These are phyloP conservation scores for Coniochaeta sp. DNA, from an alignment of 2,329 filamentous ascomycete species.

Conservation along the genomic window DNA sequence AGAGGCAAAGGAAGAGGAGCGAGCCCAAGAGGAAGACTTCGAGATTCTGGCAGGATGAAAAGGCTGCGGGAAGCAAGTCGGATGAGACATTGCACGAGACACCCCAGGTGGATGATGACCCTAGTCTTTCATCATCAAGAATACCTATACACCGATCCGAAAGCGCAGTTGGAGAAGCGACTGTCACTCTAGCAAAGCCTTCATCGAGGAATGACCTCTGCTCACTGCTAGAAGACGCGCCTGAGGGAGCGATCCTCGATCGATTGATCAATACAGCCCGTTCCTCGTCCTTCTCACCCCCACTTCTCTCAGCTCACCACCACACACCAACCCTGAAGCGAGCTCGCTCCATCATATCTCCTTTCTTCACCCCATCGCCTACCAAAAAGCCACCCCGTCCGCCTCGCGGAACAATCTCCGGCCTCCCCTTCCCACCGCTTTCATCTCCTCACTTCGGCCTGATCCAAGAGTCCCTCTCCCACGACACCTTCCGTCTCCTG, in stretches of 20 bases:
- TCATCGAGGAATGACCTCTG: not conserved
- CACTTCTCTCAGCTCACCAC: not conserved
- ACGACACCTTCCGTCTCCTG: constrained; percentile 71
- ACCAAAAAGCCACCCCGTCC: constrained; percentile 18
- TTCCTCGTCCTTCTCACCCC: not conserved
- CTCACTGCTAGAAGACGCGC: not conserved
- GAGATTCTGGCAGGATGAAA: not conserved
- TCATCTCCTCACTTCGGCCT: constrained; percentile 61
- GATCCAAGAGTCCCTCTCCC: constrained; percentile 71
- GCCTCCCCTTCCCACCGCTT: constrained; percentile 61
- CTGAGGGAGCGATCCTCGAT: not conserved
- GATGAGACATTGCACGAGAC: not conserved
- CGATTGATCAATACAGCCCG: not conserved
- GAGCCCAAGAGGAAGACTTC: not conserved
- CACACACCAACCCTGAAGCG: not conserved
- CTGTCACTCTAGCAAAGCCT: not conserved
- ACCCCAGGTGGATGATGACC: not conserved
- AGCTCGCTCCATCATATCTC: constrained; percentile 17
- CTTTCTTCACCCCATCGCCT: constrained; percentile 19
- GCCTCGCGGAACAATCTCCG: constrained; percentile 38
- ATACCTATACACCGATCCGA: not conserved
- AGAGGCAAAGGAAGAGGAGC: not conserved
- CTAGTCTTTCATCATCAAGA: not conserved
- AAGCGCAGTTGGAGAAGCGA: not conserved
- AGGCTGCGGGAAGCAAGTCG: not conserved